These are phyloP conservation scores for Hyaloperonospora arabidopsidis DNA, from an alignment of 352 stramenopile species.

Conservation along the genomic window DNA sequence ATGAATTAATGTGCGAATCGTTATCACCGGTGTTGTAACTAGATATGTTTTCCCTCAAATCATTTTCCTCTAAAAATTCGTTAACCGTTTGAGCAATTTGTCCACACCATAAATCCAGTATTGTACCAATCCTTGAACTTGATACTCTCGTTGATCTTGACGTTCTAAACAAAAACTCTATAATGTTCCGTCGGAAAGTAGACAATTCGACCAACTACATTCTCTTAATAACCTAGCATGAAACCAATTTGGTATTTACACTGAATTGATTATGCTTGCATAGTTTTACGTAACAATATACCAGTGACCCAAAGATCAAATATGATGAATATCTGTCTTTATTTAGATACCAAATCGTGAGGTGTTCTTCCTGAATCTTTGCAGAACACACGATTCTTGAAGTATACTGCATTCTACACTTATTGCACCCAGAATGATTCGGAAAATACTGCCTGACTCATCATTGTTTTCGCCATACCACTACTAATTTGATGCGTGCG, in stretches of 20 bases:
- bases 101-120: slow-evolving; percentile 5
- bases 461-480: too few species aligned
- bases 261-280: not conserved
- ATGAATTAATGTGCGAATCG: too few species aligned
- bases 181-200: slow-evolving; percentile 11
- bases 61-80: not conserved
- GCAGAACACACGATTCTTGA: too few species aligned
- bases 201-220: slow-evolving; percentile 10
- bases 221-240: slow-evolving; percentile 3
- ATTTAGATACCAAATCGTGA: too few species aligned
- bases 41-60: too few species aligned
- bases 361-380: too few species aligned
- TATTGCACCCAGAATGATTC: too few species aligned
- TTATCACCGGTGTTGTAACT: too few species aligned
- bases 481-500: too few species aligned
- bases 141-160: slow-evolving; percentile 13
- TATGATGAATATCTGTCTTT: too few species aligned
- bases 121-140: slow-evolving; percentile 12
- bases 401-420: too few species aligned
- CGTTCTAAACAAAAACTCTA: slow-evolving; percentile 7
- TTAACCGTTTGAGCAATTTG: slow-evolving; percentile 8
- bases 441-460: too few species aligned
- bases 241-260: not conserved
- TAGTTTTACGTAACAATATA: not conserved
- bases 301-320: not conserved